phyloP scores from a whole-genome alignment of 768 basidiomycete species.

The Mycena galopus region DNA sequence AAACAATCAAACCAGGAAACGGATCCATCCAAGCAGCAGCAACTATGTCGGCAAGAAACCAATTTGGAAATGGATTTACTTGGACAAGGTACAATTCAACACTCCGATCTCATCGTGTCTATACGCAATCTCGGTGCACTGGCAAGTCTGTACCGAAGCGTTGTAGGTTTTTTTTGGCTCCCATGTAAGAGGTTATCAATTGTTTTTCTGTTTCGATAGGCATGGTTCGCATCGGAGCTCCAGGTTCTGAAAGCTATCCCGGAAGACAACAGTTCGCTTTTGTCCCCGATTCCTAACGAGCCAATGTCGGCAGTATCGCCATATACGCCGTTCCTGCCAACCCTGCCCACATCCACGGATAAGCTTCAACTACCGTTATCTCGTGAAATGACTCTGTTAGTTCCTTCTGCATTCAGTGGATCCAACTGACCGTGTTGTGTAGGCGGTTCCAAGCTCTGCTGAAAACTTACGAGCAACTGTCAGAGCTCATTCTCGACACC shows the following conservation, averaged over 20 bases:
- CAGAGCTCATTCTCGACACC: constrained; percentile 87
- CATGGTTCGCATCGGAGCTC: constrained; percentile 88
- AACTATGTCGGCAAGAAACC: constrained; percentile 82
- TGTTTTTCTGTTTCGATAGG: constrained; percentile 53
- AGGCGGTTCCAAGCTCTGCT: constrained; percentile 94
- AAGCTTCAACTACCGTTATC: constrained; percentile 83
- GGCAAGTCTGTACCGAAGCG: constrained; percentile 85
- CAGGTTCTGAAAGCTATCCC: constrained; percentile 72
- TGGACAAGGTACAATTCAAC: constrained; percentile 63
- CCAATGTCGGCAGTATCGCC: constrained; percentile 63
- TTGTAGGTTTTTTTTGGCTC: constrained; percentile 66
- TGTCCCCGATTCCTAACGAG: constrained; percentile 66
- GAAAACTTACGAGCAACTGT: constrained; percentile 91
- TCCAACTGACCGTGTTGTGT: constrained; percentile 29
- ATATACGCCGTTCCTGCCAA: constrained; percentile 62
- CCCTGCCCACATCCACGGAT: constrained; percentile 55
- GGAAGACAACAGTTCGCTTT: constrained; percentile 58
- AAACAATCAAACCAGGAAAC: constrained; percentile 49
- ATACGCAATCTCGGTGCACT: constrained; percentile 80
- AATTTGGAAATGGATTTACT: constrained; percentile 81
- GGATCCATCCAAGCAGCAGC: constrained; percentile 57
- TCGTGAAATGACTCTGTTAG: constrained; percentile 90
- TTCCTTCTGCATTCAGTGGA: background rate
- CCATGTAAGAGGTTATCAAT: constrained; percentile 16
- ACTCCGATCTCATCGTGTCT: constrained; percentile 78